A percentile compares a stretch with the other conserved stretches of the same genome.
phyloP scores from a whole-genome alignment of 768 basidiomycete species.

The Xerocomellus dryophilus region DNA sequence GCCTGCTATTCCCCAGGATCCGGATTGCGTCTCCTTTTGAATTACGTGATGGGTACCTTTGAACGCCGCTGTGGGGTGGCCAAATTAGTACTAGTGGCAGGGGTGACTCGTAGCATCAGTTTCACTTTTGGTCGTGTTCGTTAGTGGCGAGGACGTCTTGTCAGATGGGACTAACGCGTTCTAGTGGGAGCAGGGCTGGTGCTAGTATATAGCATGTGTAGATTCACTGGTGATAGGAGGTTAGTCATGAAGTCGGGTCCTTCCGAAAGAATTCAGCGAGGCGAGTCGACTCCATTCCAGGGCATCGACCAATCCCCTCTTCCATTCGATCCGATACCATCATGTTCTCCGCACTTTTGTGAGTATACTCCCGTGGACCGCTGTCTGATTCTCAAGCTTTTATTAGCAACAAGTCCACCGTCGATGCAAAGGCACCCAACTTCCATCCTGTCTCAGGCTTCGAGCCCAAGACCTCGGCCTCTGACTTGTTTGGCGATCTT shows the following conservation, averaged over 20 bases:
- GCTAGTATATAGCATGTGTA: no score
- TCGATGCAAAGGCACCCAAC: slow-evolving; percentile 69
- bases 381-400: slow-evolving; percentile 11
- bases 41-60: neutral
- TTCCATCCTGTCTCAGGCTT: slow-evolving; percentile 72
- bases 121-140: no score
- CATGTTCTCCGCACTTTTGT: slow-evolving; percentile 86
- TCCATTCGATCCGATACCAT: slow-evolving; percentile 22
- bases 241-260: no score
- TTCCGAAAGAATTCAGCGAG: slow-evolving; percentile 7
- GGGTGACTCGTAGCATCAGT: no score
- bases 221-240: no score
- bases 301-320: neutral
- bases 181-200: no score
- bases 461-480: slow-evolving; percentile 45
- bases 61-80: neutral
- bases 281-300: neutral
- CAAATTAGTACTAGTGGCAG: no score
- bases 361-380: slow-evolving; percentile 35
- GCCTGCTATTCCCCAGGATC: no score
- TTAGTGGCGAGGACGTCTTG: no score
- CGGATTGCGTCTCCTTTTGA: no score
- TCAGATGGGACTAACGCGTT: no score
- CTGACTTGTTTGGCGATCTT: slow-evolving; percentile 73
- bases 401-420: slow-evolving; percentile 53